Evolutionary conservation across 768 basidiomycete genomes (phyloP), one percentile per base, ranked within the genome.

Genomic region (Sarcodon sp.): DNA sequence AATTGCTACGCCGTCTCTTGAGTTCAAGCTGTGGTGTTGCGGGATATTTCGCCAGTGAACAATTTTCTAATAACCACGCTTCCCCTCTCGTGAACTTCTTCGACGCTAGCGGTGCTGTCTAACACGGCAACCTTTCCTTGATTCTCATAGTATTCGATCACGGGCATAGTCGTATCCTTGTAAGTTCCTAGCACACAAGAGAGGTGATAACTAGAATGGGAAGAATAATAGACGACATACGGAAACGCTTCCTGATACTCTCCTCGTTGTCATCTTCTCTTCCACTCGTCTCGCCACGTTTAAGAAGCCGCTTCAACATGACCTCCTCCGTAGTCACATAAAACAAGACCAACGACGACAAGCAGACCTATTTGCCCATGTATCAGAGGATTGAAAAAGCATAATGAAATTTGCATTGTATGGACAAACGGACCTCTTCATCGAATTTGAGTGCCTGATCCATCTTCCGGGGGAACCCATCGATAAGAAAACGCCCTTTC

Each of bases 401-500:
- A 41, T 15, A 13, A 13, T 32, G 8, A 38, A 45, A 46, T 50
- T 16, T 46, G 48, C 46, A 18, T 36, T 12, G 34, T 37, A n/a
- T 18, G 51, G 6, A 35, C 8, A 39, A 3, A 64, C 76, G 47
- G 54, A 91, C 94, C 43, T 80, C 72, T 55, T 86, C 71, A 58
- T 98, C 94, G 59, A 97, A 99, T 61, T 81, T 80, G 58, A 83
- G 51, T 0, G 93, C 94, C 66, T 99, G 96, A 62, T 99, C 96
- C 91, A 98, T 92, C 72, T 98, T 92, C 51, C 94, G 77, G 47
- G 94, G 96, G 67, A 98, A 98, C 1, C 94, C 96, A 53, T 99
- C 94, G 52, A 99, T 82, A 56, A 98, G 72, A 72, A 98, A 99
- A 43, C 90, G 80, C 33, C 88, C 89, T 46, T 66, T 69, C 21